Conservation (phyloP, 768 basidiomycete species). For the Neoboletus magnificus region DNA sequence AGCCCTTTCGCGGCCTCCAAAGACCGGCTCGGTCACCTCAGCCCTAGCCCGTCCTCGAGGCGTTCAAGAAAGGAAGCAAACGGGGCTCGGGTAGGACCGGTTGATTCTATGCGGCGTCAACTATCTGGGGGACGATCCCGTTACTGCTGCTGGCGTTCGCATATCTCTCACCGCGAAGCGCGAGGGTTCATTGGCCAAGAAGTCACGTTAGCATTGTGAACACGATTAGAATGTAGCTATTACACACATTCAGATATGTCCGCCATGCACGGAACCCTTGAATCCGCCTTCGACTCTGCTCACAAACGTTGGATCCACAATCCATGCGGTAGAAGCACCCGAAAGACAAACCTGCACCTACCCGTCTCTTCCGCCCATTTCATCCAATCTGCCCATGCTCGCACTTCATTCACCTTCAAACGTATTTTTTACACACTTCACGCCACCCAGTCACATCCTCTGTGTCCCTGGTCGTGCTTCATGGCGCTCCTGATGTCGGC, state of each 20-base stretch:
- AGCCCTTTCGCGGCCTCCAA: not conserved
- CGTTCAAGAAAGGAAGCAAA: conserved; percentile 43
- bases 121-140: not conserved
- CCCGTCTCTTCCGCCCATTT: not conserved
- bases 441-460: conserved; percentile 5
- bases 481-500: no score
- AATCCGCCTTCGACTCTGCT: not conserved
- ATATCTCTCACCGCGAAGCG: not conserved
- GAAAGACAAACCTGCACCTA: conserved; percentile 16
- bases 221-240: no score
- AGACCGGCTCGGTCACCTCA: conserved; percentile 3
- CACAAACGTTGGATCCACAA: not conserved
- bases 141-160: not conserved
- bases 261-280: not conserved
- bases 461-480: not conserved
- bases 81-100: not conserved
- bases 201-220: not conserved
- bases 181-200: not conserved
- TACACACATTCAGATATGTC: not conserved
- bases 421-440: not conserved
- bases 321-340: not conserved
- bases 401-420: not conserved
- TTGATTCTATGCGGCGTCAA: not conserved
- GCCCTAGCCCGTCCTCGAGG: conserved; percentile 40
- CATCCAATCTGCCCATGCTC: not conserved